Evolutionary conservation across 163 green algal species (phyloP).

Genomic region (Trebouxiophyceae sp.): DNA sequence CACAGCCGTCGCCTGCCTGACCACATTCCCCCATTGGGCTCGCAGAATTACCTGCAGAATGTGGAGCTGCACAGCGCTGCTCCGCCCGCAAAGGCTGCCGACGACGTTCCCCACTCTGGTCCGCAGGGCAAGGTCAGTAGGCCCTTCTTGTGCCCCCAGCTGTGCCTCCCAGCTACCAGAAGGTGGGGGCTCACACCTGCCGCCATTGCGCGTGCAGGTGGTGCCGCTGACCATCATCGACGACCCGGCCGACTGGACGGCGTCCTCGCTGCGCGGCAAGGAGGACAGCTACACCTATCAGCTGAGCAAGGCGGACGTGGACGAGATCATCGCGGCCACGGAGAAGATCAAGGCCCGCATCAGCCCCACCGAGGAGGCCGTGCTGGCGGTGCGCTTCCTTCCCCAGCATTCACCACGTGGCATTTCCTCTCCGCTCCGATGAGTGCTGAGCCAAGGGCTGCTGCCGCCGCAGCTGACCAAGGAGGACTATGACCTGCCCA

Average conservation of each 20-base stretch:
- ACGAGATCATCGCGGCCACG: not conserved
- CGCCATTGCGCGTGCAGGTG: too few relatives aligned
- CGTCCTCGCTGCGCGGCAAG: conserved; percentile 8
- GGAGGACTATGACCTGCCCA: conserved; percentile 20
- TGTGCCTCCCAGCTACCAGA: too few relatives aligned
- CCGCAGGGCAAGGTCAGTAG: conserved; percentile 18
- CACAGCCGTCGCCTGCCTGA: too few relatives aligned
- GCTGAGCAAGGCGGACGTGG: not conserved
- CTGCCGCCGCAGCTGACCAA: conserved; percentile 16
- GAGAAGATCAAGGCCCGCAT: not conserved
- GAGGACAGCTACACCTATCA: not conserved
- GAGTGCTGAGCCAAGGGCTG: not conserved
- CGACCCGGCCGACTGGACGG: conserved; percentile 14
- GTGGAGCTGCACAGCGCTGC: too few relatives aligned
- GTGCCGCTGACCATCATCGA: conserved; percentile 17
- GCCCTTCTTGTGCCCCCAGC: too few relatives aligned
- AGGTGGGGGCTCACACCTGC: too few relatives aligned
- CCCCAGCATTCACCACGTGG: too few relatives aligned
- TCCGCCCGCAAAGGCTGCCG: too few relatives aligned
- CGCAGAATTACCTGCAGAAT: too few relatives aligned
- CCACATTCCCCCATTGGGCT: too few relatives aligned
- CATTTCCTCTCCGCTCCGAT: not conserved
- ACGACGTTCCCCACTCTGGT: too few relatives aligned
- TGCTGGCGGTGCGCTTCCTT: too few relatives aligned
- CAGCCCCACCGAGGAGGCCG: not conserved